These are phyloP conservation scores for Pleurotus citrinopileatus DNA, from an alignment of 768 basidiomycete genomes.

Conservation along the genomic window DNA sequence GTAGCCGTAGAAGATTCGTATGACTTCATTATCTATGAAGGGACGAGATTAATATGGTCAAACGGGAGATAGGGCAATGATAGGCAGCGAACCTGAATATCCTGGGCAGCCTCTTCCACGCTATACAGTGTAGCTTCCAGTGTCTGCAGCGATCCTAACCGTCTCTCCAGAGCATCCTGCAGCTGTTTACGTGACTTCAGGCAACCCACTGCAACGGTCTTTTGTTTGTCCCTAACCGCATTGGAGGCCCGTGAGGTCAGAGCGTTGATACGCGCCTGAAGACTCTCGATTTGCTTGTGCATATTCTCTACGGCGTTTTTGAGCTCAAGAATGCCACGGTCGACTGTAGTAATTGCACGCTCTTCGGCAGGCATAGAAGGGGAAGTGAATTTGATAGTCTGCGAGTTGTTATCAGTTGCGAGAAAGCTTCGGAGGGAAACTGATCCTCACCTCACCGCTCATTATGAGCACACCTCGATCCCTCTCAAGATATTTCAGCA, in stretches of 20 bases:
- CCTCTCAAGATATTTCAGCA: slow-evolving; percentile 77
- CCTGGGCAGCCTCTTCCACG: slow-evolving; percentile 87
- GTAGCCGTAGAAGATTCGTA: slow-evolving; percentile 85
- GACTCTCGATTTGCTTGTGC: slow-evolving; percentile 60
- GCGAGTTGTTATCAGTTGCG: background rate
- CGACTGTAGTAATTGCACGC: slow-evolving; percentile 69
- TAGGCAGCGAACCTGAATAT: slow-evolving; percentile 64
- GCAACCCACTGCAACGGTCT: slow-evolving; percentile 69
- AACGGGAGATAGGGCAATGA: background rate
- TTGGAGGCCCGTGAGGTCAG: slow-evolving; percentile 62
- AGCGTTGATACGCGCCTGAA: slow-evolving; percentile 71
- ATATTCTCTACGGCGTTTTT: slow-evolving; percentile 67
- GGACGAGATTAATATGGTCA: background rate
- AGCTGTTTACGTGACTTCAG: slow-evolving; percentile 81
- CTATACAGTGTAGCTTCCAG: slow-evolving; percentile 74
- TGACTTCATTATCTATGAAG: slow-evolving; percentile 76
- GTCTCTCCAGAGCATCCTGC: slow-evolving; percentile 73
- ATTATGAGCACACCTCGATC: slow-evolving; percentile 65
- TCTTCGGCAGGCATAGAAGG: slow-evolving; percentile 28
- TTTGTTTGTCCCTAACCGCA: slow-evolving; percentile 68
- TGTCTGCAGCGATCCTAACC: slow-evolving; percentile 69
- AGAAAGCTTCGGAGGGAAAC: background rate
- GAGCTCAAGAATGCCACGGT: slow-evolving; percentile 79
- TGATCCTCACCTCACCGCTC: slow-evolving; percentile 59
- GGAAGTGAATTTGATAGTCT: slow-evolving; percentile 84